Evolutionary conservation across 1,284 basidiomycete species (phyloP), one percentile per base, ranked within the genome.

Genomic region (Pyrrhoderma noxium): DNA sequence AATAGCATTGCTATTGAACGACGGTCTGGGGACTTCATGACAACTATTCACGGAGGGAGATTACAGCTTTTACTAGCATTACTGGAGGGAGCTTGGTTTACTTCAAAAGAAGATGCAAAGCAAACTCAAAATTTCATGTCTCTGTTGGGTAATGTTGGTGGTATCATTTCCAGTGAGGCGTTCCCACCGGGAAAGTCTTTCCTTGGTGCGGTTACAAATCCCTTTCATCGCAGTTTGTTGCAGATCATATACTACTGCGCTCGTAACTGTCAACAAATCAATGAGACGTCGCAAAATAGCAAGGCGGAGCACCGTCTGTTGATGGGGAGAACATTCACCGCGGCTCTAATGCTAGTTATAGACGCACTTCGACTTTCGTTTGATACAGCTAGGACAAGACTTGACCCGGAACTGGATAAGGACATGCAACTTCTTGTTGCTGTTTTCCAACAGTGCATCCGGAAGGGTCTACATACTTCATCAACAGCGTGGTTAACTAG

Each of bases 1-100:
- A 74, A 73, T 27, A 75, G 76, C 44, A 77, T 93, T 22, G 79
- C 89, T 0, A 65, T 67, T 14, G 93, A 94, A 66, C 73, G 70
- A 42, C 76, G 89, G 19, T 75, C 72, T 3, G 93, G 92, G 1
- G 85, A 93, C 56, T 85, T 93, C 73, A 90, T 93, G 82, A 76
- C 85, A 0, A 79, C 79, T 1, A 82, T 93, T 23, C 91, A 96
- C 60, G 76, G 80, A 1, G 80, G 85, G 21, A 76, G 91, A 31
- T 68, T 96, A 7, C 77, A 77, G 4, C 71, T 95, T 4, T 70
- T 96, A 1, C 74, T 90, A 13, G 78, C 82, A 0, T 65, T 94
- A 46, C 71, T 93, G 31, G 88, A 95, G 60, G 75, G 86, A 7
- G 77, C 74, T 1, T 90, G 86, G 87, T 87, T 89, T 65, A 79